Percentiles rank a stretch among this genome's conserved stretches.
phyloP scores from a whole-genome alignment of 2,329 filamentous ascomycete species.

The Tolypocladium inflatum region DNA sequence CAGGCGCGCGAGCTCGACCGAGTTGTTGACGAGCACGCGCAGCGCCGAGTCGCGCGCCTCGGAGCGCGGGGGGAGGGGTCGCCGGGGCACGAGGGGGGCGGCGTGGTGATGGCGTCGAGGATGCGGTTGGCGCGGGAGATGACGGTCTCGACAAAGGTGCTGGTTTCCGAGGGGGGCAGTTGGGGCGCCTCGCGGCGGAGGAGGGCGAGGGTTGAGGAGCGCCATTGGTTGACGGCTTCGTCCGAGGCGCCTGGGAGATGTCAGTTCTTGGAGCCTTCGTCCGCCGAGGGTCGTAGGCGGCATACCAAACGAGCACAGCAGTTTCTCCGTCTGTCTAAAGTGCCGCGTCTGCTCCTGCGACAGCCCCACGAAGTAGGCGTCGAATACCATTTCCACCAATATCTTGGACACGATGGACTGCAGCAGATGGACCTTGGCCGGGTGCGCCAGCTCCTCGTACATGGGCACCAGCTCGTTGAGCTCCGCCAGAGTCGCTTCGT shows the following conservation, averaged over 20 bases:
- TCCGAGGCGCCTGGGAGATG: constrained; percentile 28
- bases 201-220: constrained; percentile 52
- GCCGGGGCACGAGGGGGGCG: constrained; percentile 15
- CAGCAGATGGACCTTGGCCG: constrained; percentile 50
- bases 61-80: constrained; percentile 9
- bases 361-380: constrained; percentile 54
- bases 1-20: constrained; percentile 46
- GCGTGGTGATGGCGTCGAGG: constrained; percentile 37
- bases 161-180: constrained; percentile 36
- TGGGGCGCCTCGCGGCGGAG: constrained; percentile 42
- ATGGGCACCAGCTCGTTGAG: constrained; percentile 43
- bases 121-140: constrained; percentile 38
- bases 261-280: not conserved
- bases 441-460: constrained; percentile 43
- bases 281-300: not conserved
- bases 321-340: constrained; percentile 38
- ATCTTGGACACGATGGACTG: constrained; percentile 52
- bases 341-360: constrained; percentile 41
- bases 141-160: constrained; percentile 29
- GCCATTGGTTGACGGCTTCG: constrained; percentile 55
- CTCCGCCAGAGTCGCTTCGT: constrained; percentile 30
- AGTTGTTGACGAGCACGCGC: constrained; percentile 39
- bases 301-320: constrained; percentile 32
- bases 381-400: constrained; percentile 52
- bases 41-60: constrained; percentile 42